phyloP scores from a whole-genome alignment of 140 eudicot species.

The Anethum foeniculum region DNA sequence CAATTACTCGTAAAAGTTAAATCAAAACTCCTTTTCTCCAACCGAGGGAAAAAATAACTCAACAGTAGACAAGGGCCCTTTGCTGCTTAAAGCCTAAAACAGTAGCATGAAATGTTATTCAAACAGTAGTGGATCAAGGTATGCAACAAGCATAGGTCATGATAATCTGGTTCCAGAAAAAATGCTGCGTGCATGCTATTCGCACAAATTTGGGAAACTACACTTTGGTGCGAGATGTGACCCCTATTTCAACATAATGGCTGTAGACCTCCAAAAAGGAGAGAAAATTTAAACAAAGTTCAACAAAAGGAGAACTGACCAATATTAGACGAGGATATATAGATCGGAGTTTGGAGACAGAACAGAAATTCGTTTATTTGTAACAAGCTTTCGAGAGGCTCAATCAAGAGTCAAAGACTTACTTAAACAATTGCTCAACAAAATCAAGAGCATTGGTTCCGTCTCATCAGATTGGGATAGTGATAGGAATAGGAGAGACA shows the following conservation, averaged over 20 bases:
- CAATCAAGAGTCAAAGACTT: not conserved
- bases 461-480: not conserved
- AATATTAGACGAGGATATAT: not conserved
- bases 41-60: no score
- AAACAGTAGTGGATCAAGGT: not conserved
- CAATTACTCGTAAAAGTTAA: not conserved
- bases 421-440: not conserved
- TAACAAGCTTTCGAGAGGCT: not conserved
- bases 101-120: not conserved
- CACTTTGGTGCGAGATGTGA: not conserved
- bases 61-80: not conserved
- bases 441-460: not conserved
- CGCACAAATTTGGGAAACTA: not conserved
- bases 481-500: no score
- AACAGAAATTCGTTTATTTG: not conserved
- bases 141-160: not conserved
- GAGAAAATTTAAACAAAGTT: not conserved
- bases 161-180: not conserved
- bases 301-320: not conserved
- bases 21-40: no score
- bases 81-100: not conserved
- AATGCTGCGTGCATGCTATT: not conserved
- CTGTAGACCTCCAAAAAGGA: not conserved
- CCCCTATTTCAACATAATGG: not conserved
- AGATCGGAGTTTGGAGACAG: not conserved